Evolutionary conservation across 2,329 filamentous ascomycete genomes (phyloP), one percentile per base, ranked within the genome.

Genomic region (Aspergillus pseudoterreus): DNA sequence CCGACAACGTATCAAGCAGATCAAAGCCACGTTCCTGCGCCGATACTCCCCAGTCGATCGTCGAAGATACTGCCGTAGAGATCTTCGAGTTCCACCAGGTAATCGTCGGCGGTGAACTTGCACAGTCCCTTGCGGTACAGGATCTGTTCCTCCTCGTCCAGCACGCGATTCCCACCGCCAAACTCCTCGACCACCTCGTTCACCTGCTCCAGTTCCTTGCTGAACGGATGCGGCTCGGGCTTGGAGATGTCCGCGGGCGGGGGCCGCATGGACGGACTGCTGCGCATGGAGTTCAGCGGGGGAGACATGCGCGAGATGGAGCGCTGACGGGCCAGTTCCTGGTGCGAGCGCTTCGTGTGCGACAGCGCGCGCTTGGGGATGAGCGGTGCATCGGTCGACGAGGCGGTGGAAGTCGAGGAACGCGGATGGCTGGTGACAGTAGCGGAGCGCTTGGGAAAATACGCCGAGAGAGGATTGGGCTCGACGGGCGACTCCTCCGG

Each of bases 131-230:
- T 83, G 21, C 80, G 78, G 53, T 80, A 71, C 66, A 97, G 82
- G 53, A 86, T 82, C 58, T 82, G 77, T 63, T 89, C 81, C 69
- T 95, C 90, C 50, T 90, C 87, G 42, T 92, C 86, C 36, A 85
- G 74, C n/a, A 81, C 67, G 56, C 79, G 67, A 15, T 81, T 79
- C 27, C 84, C 78, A 39, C 84, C 84, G 61, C 84, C 84, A 61
- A 90, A 92, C 71, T 96, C 92, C 73, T 97, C 94, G 0, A 87
- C 92, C 14, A 96, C 82, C 72, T 97, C 94, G 48, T 91, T 90
- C 21, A 97, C 89, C 72, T 97, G 88, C 51, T 90, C 90, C 48
- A 97, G 78, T 72, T 99, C 94, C 46, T 87, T 85, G 48, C 90
- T 90, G 63, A 97, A 97, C 0, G 92, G 92, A 68, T 94, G 83